These are phyloP conservation scores for Candida nanaspora DNA, from an alignment of 805 yeast species.

Conservation along the genomic window DNA sequence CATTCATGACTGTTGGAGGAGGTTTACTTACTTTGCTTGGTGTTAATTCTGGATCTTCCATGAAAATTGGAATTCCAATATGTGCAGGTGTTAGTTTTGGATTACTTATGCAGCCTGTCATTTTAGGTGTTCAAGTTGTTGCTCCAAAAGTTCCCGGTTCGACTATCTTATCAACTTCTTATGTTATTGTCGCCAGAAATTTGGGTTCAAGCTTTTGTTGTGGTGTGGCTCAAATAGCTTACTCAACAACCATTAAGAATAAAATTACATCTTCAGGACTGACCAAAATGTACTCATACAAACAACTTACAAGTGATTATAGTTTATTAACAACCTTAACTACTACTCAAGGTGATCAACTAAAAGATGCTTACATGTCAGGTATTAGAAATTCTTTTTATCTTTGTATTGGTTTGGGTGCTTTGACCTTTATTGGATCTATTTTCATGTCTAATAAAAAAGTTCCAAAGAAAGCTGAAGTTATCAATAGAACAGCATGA, in stretches of 20 bases:
- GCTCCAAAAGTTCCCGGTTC: constrained; percentile 48
- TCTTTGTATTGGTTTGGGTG: constrained; percentile 30
- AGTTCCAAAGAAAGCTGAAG: constrained; percentile 26
- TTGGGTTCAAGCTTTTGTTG: constrained; percentile 40
- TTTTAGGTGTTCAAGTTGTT: constrained; percentile 37
- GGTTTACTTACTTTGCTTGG: constrained; percentile 38
- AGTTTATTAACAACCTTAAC: constrained; percentile 4
- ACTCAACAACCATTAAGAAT: constrained; percentile 22
- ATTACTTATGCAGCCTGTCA: constrained; percentile 33
- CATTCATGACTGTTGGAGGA: constrained; percentile 32
- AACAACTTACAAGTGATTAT: constrained; percentile 1
- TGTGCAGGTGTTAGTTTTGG: constrained; percentile 41
- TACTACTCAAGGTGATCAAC: constrained; percentile 6
- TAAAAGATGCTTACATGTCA: constrained; percentile 23
- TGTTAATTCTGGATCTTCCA: constrained; percentile 26
- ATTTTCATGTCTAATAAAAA: constrained; percentile 34
- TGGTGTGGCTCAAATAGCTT: constrained; percentile 34
- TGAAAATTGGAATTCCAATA: constrained; percentile 38
- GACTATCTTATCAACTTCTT: constrained; percentile 39
- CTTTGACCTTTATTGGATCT: constrained; percentile 23
- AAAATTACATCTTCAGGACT: constrained; percentile 6
- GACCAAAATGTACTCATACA: neutral
- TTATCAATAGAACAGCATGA: too few relatives aligned
- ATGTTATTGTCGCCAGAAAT: constrained; percentile 35
- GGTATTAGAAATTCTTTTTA: constrained; percentile 34